Evolutionary conservation across 805 yeast species (phyloP), one percentile per base, ranked within the genome.

Genomic region (Ogataea ganodermae): DNA sequence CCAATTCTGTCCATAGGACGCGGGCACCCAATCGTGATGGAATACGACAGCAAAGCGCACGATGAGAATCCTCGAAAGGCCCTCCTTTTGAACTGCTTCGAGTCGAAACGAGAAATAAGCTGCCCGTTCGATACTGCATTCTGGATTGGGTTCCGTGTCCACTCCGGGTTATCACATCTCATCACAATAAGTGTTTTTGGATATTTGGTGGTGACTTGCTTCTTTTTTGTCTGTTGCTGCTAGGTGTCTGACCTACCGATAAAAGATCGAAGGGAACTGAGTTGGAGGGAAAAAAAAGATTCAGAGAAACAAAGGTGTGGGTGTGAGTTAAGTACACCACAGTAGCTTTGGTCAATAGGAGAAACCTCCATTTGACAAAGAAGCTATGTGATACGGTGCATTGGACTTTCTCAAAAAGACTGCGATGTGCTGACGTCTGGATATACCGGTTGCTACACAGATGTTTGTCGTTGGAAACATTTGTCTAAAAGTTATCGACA

Each of bases 241-340:
- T 22, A 16, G 20, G 6, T 5, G 8, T 31, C 35, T 31, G 20
- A 6, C 35, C 18, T 6, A 6, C 35, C 14, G 35, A 6, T 8
- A 33, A n/a, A 8, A 17, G 24, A 10, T 17, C 23, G 9, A 12
- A 17, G 36, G n/a, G n/a, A 33, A 33, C 14, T 17, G 35, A 22
- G n/a, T 35, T 23, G 24, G 12, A 22, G n/a, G n/a, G 41, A 20
- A 16, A 40, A 30, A 30, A 21, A 10, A 12, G 10, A 9, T 4
- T 18, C 4, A 7, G 20, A 21, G 20, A 40, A 40, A 30, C 17
- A 23, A 18, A 21, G 31, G 9, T 8, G n/a, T 14, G 17, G 52
- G 53, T 38, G 51, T 45, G 55, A 44, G 55, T 52, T 48, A 36
- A 44, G 30, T 42, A 37, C 58, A 54, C 58, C 58, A 47, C 51